Base-by-base conservation (phyloP, 306 rosid genomes). In the Potentilla sterilis region DNA sequence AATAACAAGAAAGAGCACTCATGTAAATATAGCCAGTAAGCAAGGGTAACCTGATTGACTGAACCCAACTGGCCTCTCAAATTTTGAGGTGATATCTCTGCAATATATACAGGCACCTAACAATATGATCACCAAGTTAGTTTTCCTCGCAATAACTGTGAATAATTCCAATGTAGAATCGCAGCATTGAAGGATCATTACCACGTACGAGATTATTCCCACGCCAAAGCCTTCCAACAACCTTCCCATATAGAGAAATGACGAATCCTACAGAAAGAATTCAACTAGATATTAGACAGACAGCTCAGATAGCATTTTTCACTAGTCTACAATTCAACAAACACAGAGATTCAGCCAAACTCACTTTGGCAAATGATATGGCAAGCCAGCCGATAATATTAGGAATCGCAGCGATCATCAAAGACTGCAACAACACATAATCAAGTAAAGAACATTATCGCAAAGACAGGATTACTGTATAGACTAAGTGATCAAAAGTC, bases 151-250 rank as follows among this genome's bases (percentile, higher is more conserved):
- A 32, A 32, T 48, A 73, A 67, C 49, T 67, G 7, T 9, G 46
- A 10, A 85, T 70, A 74, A 66, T 72, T 66, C 70, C 69, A 78
- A 16, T 63, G 32, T 34, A 65, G 51, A 70, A 70, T 44, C 37
- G 54, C 76, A 49, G 38, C 42, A 64, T 21, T 22, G 48, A 74
- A 62, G 28, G 61, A 42, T 61, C 58, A 49, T 49, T 88, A 95
- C 99, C 86, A 92, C 86, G 74, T 95, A 92, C 38, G 99, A 95
- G 81, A 95, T 92, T 61, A 95, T 82, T 59, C 99, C 99, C n/a
- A 95, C 97, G 1, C 99, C 99, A 71, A 95, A 95, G 9, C 99
- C 99, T 87, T 95, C 99, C 91, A 95, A 82, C 87, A 95, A 82
- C 80, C 99, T 89, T 84, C 99, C 99, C 93, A 95, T 82, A 83